Evolutionary conservation across 139 green algal species (phyloP).

Genomic region (Chlorella vulgaris): DNA sequence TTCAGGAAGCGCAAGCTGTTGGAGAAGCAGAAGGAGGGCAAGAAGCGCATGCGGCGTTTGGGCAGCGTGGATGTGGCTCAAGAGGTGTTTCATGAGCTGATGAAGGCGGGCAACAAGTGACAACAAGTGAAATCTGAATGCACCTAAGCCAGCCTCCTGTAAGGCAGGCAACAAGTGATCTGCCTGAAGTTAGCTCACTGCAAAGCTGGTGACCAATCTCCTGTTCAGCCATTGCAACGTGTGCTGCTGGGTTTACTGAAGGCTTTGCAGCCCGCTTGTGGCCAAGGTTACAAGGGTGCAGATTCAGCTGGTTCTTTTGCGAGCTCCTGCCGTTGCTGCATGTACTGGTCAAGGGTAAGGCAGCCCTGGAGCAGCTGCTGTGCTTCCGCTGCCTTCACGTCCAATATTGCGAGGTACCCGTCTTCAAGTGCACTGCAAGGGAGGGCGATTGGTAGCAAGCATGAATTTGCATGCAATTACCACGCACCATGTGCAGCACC

Average conservation of each 20-base stretch:
- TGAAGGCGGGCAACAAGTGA: constrained; percentile 28
- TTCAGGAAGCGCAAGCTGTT: constrained; percentile 98
- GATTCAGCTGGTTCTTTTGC: no score
- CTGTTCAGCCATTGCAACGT: no score
- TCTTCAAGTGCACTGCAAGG: neutral
- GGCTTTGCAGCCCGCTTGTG: neutral
- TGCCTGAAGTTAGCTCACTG: no score
- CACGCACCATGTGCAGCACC: no score
- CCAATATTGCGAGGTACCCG: constrained; percentile 8
- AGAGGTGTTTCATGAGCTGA: constrained; percentile 82
- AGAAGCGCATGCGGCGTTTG: constrained; percentile 92
- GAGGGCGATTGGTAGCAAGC: neutral
- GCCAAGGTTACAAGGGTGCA: no score
- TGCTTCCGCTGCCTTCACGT: constrained; percentile 2
- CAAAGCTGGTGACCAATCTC: no score
- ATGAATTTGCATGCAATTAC: no score
- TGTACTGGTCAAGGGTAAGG: neutral
- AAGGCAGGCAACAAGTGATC: neutral
- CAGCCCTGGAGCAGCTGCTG: constrained; percentile 2
- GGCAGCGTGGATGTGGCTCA: constrained; percentile 89
- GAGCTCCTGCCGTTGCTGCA: neutral
- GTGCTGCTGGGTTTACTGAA: neutral
- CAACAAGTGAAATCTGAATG: neutral
- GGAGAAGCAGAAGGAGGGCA: constrained; percentile 97
- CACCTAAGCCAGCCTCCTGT: no score